Conservation (phyloP, 2,329 filamentous ascomycete genomes). For the Alternaria hordeiaustralica region DNA sequence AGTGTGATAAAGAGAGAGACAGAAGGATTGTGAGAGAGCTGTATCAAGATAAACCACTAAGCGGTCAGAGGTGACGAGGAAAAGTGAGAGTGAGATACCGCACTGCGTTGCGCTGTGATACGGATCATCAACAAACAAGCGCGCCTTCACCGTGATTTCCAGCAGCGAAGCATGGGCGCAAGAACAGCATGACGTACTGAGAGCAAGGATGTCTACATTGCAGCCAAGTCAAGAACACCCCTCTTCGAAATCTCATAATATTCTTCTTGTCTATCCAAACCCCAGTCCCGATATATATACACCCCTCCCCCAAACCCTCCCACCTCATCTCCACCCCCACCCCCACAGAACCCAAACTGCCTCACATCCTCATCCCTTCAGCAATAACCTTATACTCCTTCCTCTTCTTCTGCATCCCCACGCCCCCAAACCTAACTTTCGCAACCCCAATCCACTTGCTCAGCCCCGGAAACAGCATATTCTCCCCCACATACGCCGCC, state of each 20-base stretch:
- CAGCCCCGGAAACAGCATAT: constrained; percentile 70
- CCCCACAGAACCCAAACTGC: no score
- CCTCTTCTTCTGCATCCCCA: constrained; percentile 71
- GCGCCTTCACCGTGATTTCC: neutral
- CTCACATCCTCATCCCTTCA: constrained; percentile 39
- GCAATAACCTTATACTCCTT: constrained; percentile 85
- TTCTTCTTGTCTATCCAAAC: neutral
- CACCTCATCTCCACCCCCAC: neutral
- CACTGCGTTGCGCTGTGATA: neutral
- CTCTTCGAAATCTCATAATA: neutral
- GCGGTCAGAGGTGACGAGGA: neutral
- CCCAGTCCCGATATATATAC: neutral
- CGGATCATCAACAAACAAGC: no score
- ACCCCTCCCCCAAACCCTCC: neutral
- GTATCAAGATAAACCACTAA: neutral
- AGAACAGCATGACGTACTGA: neutral
- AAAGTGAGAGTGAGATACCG: neutral
- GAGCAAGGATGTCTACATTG: accelerated
- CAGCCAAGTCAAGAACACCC: neutral
- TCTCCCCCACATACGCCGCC: constrained; percentile 74
- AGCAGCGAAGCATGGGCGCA: neutral
- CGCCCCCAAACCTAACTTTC: constrained; percentile 62
- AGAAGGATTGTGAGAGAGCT: neutral
- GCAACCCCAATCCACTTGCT: constrained; percentile 70
- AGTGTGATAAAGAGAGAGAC: no score